Base-by-base conservation (phyloP, 495 filamentous ascomycete species). In the Lichenothelia convexa region DNA sequence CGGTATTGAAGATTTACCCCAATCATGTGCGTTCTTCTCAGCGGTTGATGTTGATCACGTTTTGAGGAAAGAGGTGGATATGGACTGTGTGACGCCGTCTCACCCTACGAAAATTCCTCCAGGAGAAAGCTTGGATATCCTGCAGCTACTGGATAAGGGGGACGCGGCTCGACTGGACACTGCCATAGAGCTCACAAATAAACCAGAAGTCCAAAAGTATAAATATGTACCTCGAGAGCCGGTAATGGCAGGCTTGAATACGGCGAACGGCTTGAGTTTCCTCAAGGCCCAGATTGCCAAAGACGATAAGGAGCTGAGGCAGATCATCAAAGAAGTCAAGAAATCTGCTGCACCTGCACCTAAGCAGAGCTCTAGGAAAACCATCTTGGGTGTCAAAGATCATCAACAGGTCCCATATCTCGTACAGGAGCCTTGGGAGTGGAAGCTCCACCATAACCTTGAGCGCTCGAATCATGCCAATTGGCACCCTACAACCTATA, bases 1-100 rank as follows among this genome's bases (percentile, higher is more conserved):
- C 43, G 89, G 89, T 27, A 97, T 95, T 44, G 61, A 92, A 40
- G 91, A 97, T 48, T 70, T 97, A 4, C 89, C 89, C 2, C 89
- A 93, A 52, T 72, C 75, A 3, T 93, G 84, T 47, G 89, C 89
- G 16, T 97, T 80, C 56, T 97, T 97, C 60, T 91, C 80, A 2
- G 84, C 89, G 1, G 73, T 97, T 15, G 89, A 97, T 47, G 81
- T 97, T 43, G 89, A 97, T 49, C 69, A 75, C 40, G 84, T 97
- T 6, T 67, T 97, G 12, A 76, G 89, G 23, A 97, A 97, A 53
- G 89, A 97, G 49, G 91, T 97, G 15, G 75, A 95, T 50, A 91
- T 97, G 82, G 80, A 93, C 49, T 97, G 89, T 52, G 55, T 93
- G 32, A 97, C 89, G 1, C 89, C 91, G 6, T 85, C 78, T 26